Evolutionary conservation across 1,284 basidiomycete species (phyloP), one percentile per base, ranked within the genome.

Genomic region (Termitomyces sp.): DNA sequence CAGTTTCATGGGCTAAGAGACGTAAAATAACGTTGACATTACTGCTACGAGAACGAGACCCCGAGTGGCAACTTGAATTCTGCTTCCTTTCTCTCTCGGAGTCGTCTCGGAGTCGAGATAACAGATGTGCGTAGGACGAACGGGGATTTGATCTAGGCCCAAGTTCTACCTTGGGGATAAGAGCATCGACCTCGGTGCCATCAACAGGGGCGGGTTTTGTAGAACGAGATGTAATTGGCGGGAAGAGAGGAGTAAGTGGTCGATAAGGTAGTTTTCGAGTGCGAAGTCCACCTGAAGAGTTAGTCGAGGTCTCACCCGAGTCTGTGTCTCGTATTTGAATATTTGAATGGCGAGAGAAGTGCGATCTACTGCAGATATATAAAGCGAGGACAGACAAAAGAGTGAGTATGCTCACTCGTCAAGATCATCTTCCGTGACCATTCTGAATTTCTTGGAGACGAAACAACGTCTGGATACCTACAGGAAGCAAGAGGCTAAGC

Each of bases 1-100:
- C 55, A 16, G 55, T 59, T 39, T 60, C 57, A 7, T 49, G 50
- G 4, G 50, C 50, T 3, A 60, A 45, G 9, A 60, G 50, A 10
- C 52, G 53, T n/a, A 57, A 31, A 49, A 57, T 9, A 10, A 54
- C 42, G 8, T 38, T 49, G 2, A 46, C 19, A 35, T 50, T 40
- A 5, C 37, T 53, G 18, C 35, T 47, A 19, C 40, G 48, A 16
- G 52, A 52, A 28, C 46, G 55, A 35, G 54, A 53, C 16, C 50
- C 46, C 19, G 46, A 54, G n/a, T 43, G 46, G 11, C 46, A 42
- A 3, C 33, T 46, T 5, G 49, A 47, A 7, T 11, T 6, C 38
- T 19, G 8, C 46, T 52, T 11, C 49, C 41, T 16, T 26, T 42
- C n/a, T 45, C 50, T 10, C 37, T 37, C 24, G 24, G 3, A 35